phyloP scores from a whole-genome alignment of 768 basidiomycete species.

The Zangia roseola region DNA sequence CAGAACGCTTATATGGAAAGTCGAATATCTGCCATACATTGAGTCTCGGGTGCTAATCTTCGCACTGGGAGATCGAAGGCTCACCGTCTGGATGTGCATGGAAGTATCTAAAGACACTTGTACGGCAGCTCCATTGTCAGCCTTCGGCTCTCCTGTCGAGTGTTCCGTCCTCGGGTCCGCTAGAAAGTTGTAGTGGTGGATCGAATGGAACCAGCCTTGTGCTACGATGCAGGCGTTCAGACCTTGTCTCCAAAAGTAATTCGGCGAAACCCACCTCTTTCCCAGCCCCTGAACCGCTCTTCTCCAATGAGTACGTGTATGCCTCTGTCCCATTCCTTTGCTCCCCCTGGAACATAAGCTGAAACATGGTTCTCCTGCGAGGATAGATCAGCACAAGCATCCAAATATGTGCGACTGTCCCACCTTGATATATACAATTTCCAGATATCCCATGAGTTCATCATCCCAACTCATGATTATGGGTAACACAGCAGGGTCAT shows the following conservation, averaged over 20 bases:
- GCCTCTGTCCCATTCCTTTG: conserved; percentile 35
- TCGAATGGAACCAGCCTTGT: conserved; percentile 21
- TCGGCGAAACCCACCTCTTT: conserved; percentile 35
- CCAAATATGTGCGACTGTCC: background rate
- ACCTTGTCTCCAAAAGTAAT: background rate
- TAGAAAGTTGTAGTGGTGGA: conserved; percentile 45
- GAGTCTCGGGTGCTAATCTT: background rate
- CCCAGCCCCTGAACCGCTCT: conserved; percentile 42
- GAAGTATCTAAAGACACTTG: conserved; percentile 17
- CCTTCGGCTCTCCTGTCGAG: conserved; percentile 44
- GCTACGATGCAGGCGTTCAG: too few species aligned
- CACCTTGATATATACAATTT: conserved; percentile 48
- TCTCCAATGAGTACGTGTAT: conserved; percentile 49
- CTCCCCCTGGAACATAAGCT: conserved; percentile 26
- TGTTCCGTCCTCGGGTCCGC: conserved; percentile 41
- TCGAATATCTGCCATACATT: conserved; percentile 18
- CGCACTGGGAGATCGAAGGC: background rate
- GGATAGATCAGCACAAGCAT: background rate
- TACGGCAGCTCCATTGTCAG: conserved; percentile 31
- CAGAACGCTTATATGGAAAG: conserved; percentile 27
- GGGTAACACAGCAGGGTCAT: conserved; percentile 39
- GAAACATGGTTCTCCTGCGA: conserved; percentile 21
- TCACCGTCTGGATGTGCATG: conserved; percentile 24
- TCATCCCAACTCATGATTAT: conserved; percentile 49
- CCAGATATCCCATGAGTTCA: conserved; percentile 42